Evolutionary conservation across 2,329 filamentous ascomycete species (phyloP), one percentile per base, ranked within the genome.

Genomic region (Stagonosporopsis cucurbitacearum): DNA sequence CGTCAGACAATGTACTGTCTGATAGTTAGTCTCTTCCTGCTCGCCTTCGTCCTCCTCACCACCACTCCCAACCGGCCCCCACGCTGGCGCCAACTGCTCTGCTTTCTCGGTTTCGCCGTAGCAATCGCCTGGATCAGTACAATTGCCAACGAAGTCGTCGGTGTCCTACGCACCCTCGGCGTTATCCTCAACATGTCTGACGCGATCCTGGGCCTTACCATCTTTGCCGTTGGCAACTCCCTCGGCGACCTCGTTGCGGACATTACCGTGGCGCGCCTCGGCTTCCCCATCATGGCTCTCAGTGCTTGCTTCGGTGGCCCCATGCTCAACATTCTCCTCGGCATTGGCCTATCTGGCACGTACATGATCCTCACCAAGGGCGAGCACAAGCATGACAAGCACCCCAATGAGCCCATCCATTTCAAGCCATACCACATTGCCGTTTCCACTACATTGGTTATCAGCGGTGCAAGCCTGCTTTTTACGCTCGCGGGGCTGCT

Each of bases 291-390:
- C 60, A 99, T 99, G 95, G 95, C 95, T 0, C 78, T 89, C 36
- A 93, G 91, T 30, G 95, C 95, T 4, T 99, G 95, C 73, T 97
- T 99, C 73, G 95, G 95, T n/a, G 96, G 95, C 0, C 95, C 95
- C 0, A 94, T 99, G 92, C 84, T 99, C 36, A 99, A 99, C 68
- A 99, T 99, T 60, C 80, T 99, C 0, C 84, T 99, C 4, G 95
- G 95, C 0, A 93, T 99, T 48, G 95, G 95, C n/a, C 81, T 98
- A 4, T 90, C 90, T 23, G 95, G 95, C 15, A 84, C 91, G 35
- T 96, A 93, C 72, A 95, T 97, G 84, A 93, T 91, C 53, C 82
- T 96, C 15, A 83, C 84, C 50, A 83, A 86, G 28, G 89, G 89
- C 17, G 85, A 89, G 64, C 81, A 85, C 59, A 81, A 81, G 48